A percentile compares a stretch with the other conserved stretches of the same genome.
These are phyloP conservation scores for Hyaloperonospora brassicae DNA, from an alignment of 352 stramenopile species.

Conservation along the genomic window DNA sequence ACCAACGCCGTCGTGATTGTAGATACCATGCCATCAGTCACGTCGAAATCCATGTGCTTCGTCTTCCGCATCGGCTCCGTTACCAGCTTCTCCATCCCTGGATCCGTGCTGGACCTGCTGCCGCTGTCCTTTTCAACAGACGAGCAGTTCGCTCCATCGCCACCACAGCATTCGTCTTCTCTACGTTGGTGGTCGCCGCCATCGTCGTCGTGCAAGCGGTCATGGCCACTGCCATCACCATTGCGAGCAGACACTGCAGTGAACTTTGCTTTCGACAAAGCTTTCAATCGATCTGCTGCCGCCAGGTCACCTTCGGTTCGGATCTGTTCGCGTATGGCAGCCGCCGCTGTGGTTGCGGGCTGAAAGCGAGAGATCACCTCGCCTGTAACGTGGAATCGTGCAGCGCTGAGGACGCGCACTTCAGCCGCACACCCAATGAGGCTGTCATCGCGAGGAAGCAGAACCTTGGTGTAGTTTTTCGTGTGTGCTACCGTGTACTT, in stretches of 20 bases:
- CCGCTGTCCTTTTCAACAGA: constrained; percentile 24
- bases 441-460: constrained; percentile 63
- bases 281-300: constrained; percentile 22
- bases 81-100: constrained; percentile 25
- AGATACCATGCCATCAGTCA: constrained; percentile 8
- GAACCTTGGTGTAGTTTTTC: constrained; percentile 90
- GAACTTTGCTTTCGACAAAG: constrained; percentile 23
- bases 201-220: constrained; percentile 16
- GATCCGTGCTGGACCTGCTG: constrained; percentile 31
- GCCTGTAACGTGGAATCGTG: constrained; percentile 72
- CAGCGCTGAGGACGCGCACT: constrained; percentile 43
- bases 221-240: constrained; percentile 15
- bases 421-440: constrained; percentile 66
- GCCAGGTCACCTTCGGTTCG: constrained; percentile 30
- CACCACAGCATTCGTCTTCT: constrained; percentile 29
- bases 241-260: constrained; percentile 16
- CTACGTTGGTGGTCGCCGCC: constrained; percentile 18
- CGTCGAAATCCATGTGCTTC: constrained; percentile 5
- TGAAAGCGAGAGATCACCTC: constrained; percentile 51
- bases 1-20: constrained; percentile 10
- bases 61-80: constrained; percentile 20
- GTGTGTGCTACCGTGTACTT: constrained; percentile 82
- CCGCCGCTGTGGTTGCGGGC: constrained; percentile 41
- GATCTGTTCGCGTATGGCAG: constrained; percentile 46
- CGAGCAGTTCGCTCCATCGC: constrained; percentile 27